Conservation (phyloP, 371 early-diverging fungal species). For the Mucor velutinosus region DNA sequence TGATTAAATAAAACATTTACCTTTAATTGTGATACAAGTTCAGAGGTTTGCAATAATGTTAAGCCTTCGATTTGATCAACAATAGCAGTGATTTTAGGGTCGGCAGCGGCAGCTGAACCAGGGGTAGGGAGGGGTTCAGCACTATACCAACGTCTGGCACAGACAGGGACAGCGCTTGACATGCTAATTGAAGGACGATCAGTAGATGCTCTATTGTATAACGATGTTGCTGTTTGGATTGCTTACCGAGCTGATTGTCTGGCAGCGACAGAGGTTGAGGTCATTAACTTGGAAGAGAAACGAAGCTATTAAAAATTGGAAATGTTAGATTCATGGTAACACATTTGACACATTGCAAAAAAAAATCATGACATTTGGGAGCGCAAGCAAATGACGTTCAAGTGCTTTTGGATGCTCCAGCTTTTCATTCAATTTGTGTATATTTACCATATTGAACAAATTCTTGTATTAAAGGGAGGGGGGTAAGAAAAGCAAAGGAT, state of each 20-base stretch:
- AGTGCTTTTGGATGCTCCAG: neutral
- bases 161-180: constrained; percentile 28
- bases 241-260: constrained; percentile 47
- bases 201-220: neutral
- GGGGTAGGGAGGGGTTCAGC: constrained; percentile 62
- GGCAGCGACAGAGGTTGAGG: constrained; percentile 29
- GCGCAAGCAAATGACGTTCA: neutral
- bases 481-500: neutral
- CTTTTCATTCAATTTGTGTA: neutral
- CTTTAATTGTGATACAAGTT: constrained; percentile 88
- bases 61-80: constrained; percentile 88
- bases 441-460: constrained; percentile 6
- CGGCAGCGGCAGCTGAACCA: constrained; percentile 53
- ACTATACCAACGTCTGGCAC: constrained; percentile 46
- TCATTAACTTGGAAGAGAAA: constrained; percentile 42
- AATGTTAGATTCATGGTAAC: neutral
- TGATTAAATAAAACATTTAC: constrained; percentile 37
- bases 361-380: neutral
- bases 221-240: neutral
- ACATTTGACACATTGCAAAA: neutral
- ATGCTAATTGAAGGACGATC: constrained; percentile 17
- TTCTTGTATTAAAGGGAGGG: constrained; percentile 6
- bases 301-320: constrained; percentile 36
- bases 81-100: constrained; percentile 81
- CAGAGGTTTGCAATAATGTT: constrained; percentile 91